These are phyloP conservation scores for Komagataella kurtzmanii DNA, from an alignment of 805 yeast species.

Conservation along the genomic window DNA sequence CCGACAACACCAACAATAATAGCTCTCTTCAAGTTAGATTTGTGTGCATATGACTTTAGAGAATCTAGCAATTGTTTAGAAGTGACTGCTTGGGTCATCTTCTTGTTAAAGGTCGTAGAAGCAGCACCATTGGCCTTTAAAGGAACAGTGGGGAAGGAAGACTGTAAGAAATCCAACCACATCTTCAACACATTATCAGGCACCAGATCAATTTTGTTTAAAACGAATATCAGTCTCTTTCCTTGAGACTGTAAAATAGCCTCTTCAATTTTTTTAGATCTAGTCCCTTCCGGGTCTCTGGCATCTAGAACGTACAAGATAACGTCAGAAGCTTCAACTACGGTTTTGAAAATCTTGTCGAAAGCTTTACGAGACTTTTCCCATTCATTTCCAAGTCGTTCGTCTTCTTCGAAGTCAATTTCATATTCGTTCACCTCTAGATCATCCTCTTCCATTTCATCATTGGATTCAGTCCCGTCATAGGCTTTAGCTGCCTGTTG, in stretches of 20 bases:
- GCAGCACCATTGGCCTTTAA: conserved; percentile 71
- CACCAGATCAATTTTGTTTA: conserved; percentile 87
- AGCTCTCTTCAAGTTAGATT: conserved; percentile 76
- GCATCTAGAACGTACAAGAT: conserved; percentile 91
- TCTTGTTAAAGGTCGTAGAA: conserved; percentile 56
- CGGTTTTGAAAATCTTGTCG: conserved; percentile 87
- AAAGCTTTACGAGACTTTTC: conserved; percentile 82
- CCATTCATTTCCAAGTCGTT: conserved; percentile 29
- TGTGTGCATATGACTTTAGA: conserved; percentile 73
- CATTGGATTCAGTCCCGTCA: conserved; percentile 33
- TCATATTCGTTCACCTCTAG: conserved; percentile 39
- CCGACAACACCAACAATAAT: conserved; percentile 93
- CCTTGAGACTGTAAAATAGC: conserved; percentile 69
- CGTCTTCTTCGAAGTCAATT: conserved; percentile 26
- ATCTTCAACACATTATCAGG: conserved; percentile 74
- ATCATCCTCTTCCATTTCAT: conserved; percentile 27
- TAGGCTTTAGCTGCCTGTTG: conserved; percentile 73
- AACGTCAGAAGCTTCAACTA: conserved; percentile 87
- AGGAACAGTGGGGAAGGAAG: conserved; percentile 87
- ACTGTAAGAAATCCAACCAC: conserved; percentile 72
- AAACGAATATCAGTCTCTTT: conserved; percentile 72
- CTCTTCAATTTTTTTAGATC: conserved; percentile 85
- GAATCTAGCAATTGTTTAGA: conserved; percentile 66
- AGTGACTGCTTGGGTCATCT: conserved; percentile 56
- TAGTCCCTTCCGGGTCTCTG: conserved; percentile 90